Base-by-base conservation (phyloP, 371 early-diverging fungal genomes). In the Mucor indicus region DNA sequence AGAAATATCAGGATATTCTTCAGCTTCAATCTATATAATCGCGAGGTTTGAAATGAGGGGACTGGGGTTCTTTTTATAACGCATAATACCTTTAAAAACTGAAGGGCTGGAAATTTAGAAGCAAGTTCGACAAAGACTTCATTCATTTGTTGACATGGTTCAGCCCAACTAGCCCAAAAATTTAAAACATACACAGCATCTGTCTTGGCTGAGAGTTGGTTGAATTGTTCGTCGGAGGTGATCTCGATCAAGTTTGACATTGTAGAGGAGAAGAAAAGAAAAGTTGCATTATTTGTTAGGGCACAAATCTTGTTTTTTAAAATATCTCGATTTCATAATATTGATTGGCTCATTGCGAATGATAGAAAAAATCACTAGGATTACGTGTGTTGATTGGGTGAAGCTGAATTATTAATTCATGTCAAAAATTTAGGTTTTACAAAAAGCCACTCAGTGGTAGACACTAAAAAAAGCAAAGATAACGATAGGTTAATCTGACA, bases 151-250 rank as follows among this genome's bases (percentile, higher is more conserved):
- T 72, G 67, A 74, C 95, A 93, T 29, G 90, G 89, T 39, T 84
- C 84, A 32, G 91, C 92, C 94, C 94, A 97, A 30, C 72, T 45
- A 11, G 96, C 98, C 87, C 89, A 92, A 66, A 96, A 95, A 75
- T 91, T 86, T 45, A 95, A 65, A 9, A 80, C 70, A 43, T 66
- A 53, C 16, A 77, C 73, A 12, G 65, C 48, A 45, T 71, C 62
- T 32, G 63, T 64, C 37, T 62, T 67, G 27, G 53, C 17, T 21
- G 50, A 37, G 11, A 61, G 39, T 10, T 62, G 60, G 11, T 40
- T 46, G 44, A 76, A 72, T 45, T 76, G 68, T 10, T 47, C 44
- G 32, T 72, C 76, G 44, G 52, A 57, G n/a, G 53, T 65, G 23
- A 76, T 67, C n/a, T 76, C 76, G 21, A 60, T 52, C 36, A 70